phyloP scores from a whole-genome alignment of 225 moss, liverwort and hornwort genomes.

The Neckera pumila region DNA sequence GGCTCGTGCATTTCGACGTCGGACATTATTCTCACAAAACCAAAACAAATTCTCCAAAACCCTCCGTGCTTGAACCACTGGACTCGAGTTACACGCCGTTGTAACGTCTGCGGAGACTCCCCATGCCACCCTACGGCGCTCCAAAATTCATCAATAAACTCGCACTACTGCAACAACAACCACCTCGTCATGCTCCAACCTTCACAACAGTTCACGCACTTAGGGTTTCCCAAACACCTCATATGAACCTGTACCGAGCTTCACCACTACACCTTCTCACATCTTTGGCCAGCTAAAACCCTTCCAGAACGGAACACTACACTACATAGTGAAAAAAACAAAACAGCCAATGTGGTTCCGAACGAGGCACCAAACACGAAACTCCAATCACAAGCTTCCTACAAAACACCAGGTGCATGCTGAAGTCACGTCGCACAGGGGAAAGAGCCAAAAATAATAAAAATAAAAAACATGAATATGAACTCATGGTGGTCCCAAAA shows the following conservation, averaged over 20 bases:
- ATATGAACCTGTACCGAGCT: neutral
- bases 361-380: neutral
- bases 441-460: neutral
- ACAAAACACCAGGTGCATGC: neutral
- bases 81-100: neutral
- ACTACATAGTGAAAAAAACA: neutral
- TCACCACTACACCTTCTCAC: neutral
- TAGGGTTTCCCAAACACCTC: neutral
- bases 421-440: neutral
- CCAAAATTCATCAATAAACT: neutral
- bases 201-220: neutral
- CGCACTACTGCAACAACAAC: neutral
- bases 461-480: neutral
- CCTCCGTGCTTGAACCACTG: neutral
- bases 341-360: neutral
- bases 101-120: neutral
- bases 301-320: neutral
- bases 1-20: constrained; percentile 7
- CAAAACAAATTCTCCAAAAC: neutral
- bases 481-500: neutral
- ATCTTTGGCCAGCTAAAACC: neutral
- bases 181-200: neutral
- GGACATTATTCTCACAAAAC: neutral
- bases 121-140: neutral
- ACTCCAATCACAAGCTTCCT: neutral